Base-by-base conservation (phyloP, 2,329 filamentous ascomycete species). In the Colletotrichum falcatum region DNA sequence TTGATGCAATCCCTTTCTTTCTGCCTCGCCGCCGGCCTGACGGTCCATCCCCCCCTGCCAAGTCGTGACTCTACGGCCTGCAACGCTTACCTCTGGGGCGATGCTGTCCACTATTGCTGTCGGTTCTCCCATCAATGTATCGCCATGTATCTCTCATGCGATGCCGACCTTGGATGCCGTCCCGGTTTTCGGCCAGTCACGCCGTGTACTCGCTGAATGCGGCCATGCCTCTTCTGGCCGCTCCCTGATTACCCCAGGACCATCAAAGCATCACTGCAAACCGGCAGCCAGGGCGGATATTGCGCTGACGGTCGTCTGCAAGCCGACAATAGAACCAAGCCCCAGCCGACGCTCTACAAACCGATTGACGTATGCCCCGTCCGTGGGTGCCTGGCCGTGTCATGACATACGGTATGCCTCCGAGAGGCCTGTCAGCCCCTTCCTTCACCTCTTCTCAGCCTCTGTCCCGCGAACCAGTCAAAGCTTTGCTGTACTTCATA, bases 401-500 rank as follows among this genome's bases (percentile, higher is more conserved):
- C 51, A 59, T 70, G 64, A 23, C 51, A 54, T 58, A 48, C 35
- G 54, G 28, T 28, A 48, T 26, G n/a, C 30, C 53, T 42, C 42
- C 53, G 42, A 68, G 60, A 62, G 58, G 67, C 23, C 58, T 53
- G 56, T 39, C 64, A 70, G 67, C 67, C 64, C 62, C 53, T 62
- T 62, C 67, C 67, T 67, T 62, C 67, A 70, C 42, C 51, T 62
- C 49, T 66, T 51, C 56, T 70, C 67, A 62, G 67, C 58, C 64
- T 54, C 42, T 30, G 44, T 54, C 33, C 49, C 63, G 46, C 53
- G 51, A 53, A 44, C 67, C 64, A 58, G 64, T 62, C 64, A 46
- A n/a, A 39, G 6, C 9, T 23, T 20, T 30, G 35, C 26, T 46
- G 20, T 30, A 46, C n/a, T 65, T 67, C 63, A 62, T 59, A 58